phyloP scores from a whole-genome alignment of 768 basidiomycete genomes.

The Candolleomyces efflorescens region DNA sequence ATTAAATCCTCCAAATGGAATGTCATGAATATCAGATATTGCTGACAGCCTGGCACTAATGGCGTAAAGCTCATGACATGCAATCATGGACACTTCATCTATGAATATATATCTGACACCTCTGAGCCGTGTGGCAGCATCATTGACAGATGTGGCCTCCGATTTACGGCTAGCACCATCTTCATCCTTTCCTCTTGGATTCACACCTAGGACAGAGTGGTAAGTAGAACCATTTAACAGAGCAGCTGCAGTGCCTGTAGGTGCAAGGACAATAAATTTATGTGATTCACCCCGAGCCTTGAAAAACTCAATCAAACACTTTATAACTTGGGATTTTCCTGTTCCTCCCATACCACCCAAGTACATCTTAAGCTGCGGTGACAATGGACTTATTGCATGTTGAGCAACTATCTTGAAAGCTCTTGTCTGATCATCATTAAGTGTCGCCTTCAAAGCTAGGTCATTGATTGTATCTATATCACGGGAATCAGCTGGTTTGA shows the following conservation, averaged over 20 bases:
- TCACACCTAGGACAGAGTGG: conserved; percentile 28
- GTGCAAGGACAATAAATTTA: conserved; percentile 22
- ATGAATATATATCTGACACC: background rate
- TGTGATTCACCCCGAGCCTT: conserved; percentile 13
- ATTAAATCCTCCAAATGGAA: conserved; percentile 32
- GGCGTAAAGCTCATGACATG: conserved; percentile 25
- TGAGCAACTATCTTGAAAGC: conserved; percentile 24
- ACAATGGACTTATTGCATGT: conserved; percentile 8
- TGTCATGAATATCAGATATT: conserved; percentile 14
- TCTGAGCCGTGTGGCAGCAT: conserved; percentile 14
- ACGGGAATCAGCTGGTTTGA: too few species aligned
- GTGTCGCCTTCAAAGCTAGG: background rate
- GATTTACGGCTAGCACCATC: too few species aligned
- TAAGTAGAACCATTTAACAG: conserved; percentile 32
- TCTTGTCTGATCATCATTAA: conserved; percentile 29
- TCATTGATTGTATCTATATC: too few species aligned
- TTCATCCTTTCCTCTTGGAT: background rate
- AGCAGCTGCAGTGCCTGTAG: conserved; percentile 29
- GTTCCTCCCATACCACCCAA: conserved; percentile 29
- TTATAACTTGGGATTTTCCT: conserved; percentile 26
- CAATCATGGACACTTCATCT: conserved; percentile 42
- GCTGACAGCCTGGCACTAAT: conserved; percentile 22
- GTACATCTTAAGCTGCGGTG: conserved; percentile 24
- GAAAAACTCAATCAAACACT: conserved; percentile 20
- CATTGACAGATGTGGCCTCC: conserved; percentile 2